phyloP scores from a whole-genome alignment of 768 basidiomycete genomes.

The Russula brevipes region DNA sequence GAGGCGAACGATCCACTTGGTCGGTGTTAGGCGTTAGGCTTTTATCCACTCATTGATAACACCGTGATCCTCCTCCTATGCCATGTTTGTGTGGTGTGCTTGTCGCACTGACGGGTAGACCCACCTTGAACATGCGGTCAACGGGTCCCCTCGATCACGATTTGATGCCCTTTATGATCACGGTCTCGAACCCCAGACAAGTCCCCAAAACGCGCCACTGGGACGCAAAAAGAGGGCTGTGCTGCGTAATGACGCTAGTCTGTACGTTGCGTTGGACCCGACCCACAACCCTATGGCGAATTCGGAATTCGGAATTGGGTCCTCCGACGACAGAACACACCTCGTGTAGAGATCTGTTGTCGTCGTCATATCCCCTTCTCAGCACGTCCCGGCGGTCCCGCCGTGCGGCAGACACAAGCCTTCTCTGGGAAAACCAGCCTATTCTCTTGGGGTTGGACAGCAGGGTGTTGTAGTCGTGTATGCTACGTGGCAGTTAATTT shows the following conservation, averaged over 20 bases:
- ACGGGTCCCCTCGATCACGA: background rate
- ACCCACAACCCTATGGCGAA: background rate
- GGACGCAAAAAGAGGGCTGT: background rate
- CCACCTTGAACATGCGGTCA: background rate
- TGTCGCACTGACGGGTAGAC: no score
- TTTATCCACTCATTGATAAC: no score
- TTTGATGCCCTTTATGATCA: background rate
- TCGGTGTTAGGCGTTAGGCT: no score
- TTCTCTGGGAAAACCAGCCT: background rate
- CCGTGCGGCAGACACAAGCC: no score
- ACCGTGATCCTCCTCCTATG: no score
- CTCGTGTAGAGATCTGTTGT: background rate
- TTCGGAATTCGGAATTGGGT: background rate
- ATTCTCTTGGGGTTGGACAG: background rate
- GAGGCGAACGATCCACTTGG: no score
- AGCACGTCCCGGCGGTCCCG: no score
- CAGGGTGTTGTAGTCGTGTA: background rate
- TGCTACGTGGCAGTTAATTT: background rate
- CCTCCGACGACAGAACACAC: background rate
- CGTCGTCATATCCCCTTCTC: no score
- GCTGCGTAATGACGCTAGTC: background rate
- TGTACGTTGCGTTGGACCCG: background rate
- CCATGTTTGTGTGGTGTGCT: no score
- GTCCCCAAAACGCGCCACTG: constrained; percentile 1
- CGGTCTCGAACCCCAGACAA: background rate